phyloP scores from a whole-genome alignment of 1,139 yeast species.

The Ogataea hybrid region DNA sequence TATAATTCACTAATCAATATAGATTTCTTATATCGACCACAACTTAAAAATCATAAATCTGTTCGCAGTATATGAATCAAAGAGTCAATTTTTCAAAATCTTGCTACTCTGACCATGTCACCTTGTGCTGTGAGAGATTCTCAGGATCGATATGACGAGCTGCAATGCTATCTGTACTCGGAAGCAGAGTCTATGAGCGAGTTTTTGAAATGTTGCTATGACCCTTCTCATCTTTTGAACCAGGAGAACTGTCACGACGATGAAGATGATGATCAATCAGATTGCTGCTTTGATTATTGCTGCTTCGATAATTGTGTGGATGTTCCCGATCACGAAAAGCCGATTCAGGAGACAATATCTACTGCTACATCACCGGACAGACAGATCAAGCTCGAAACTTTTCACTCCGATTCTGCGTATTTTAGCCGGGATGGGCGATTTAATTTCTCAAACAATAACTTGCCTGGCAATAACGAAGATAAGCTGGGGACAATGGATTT shows the following conservation, averaged over 20 bases:
- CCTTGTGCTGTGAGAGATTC: constrained; percentile 1
- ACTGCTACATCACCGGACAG: background rate
- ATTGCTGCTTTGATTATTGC: constrained; percentile 24
- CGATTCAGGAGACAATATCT: background rate
- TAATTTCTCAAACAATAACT: background rate
- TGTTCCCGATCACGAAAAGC: constrained; percentile 2
- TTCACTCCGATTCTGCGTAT: background rate
- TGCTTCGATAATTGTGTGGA: constrained; percentile 21
- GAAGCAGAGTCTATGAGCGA: constrained; percentile 24
- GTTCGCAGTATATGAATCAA: background rate
- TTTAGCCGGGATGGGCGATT: background rate
- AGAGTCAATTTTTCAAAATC: background rate
- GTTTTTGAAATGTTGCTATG: constrained; percentile 29
- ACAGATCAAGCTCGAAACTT: background rate
- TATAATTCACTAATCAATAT: background rate
- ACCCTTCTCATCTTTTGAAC: constrained; percentile 24
- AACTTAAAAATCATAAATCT: background rate
- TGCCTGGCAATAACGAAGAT: background rate
- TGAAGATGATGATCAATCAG: constrained; percentile 7
- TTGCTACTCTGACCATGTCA: background rate
- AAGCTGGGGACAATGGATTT: background rate
- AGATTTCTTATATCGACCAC: background rate
- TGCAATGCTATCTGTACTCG: constrained; percentile 7
- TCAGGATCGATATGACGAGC: constrained; percentile 11
- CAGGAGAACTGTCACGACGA: constrained; percentile 6